A percentile compares a stretch with the other conserved stretches of the same genome.
Conservation (phyloP, 2,329 filamentous ascomycete genomes). For the Beauveria bassiana region DNA sequence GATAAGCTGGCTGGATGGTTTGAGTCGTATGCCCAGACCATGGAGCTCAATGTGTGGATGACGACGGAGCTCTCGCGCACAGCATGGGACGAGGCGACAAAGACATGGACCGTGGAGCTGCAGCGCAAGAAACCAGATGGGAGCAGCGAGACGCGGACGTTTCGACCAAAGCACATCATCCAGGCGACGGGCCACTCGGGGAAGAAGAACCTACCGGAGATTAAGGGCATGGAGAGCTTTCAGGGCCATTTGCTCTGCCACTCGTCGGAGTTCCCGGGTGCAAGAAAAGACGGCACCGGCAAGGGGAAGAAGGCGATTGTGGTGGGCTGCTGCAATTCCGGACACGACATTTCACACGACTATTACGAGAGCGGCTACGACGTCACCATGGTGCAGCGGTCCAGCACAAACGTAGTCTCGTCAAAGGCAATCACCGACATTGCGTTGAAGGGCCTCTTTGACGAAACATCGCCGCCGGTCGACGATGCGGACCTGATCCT, state of each 20-base stretch:
- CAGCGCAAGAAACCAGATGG: constrained; percentile 42
- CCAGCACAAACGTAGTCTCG: constrained; percentile 55
- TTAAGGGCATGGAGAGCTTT: constrained; percentile 52
- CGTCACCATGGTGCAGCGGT: constrained; percentile 63
- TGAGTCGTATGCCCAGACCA: constrained; percentile 49
- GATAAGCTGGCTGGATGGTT: constrained; percentile 61
- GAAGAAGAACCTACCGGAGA: constrained; percentile 51
- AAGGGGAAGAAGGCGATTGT: constrained; percentile 58
- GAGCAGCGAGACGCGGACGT: constrained; percentile 40
- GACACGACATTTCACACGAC: constrained; percentile 62
- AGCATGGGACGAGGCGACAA: constrained; percentile 41
- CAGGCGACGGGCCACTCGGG: constrained; percentile 63
- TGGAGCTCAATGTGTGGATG: constrained; percentile 60
- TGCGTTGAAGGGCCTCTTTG: constrained; percentile 42
- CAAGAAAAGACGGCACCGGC: constrained; percentile 35
- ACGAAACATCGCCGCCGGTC: constrained; percentile 46
- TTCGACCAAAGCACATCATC: constrained; percentile 56
- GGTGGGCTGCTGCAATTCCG: constrained; percentile 61
- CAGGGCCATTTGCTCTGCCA: constrained; percentile 53
- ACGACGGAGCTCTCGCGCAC: constrained; percentile 40
- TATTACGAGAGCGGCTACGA: constrained; percentile 58
- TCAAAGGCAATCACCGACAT: constrained; percentile 45
- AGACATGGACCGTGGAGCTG: constrained; percentile 46
- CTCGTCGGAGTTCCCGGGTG: constrained; percentile 52
- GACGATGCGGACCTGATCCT: constrained; percentile 59